Base-by-base conservation (phyloP, 2,329 filamentous ascomycete genomes). In the Apiospora marii region DNA sequence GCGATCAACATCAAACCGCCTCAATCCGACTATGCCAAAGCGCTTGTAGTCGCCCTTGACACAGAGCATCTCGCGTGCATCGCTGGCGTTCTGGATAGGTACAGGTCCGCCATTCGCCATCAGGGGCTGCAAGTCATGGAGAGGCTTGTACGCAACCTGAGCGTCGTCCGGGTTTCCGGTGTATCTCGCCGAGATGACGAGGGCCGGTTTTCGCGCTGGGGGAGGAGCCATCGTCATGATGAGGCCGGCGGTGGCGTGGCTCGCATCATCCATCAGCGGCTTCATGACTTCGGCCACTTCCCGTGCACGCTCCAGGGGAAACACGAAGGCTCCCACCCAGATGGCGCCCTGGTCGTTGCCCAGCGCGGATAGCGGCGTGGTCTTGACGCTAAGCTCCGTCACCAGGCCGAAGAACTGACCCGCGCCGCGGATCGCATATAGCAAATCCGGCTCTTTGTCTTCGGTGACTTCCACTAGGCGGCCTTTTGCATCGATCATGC, bases 361-460 rank as follows among this genome's bases (percentile, higher is more conserved):
- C 1, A 80, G 75, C 37, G 74, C 72, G 8, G 72, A 44, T 19
- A 80, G 43, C 13, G 76, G 76, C 64, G 76, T 73, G 8, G 75
- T 71, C 48, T 75, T 75, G 64, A 81, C 72, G 8, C 74, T 77
- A 12, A 83, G 75, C 37, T 77, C 53, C 0, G 79, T 81, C 0
- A 79, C 76, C 19, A 84, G 74, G 7, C 81, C 81, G 53, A 84
- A 83, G 70, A 78, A 79, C 27, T 82, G 80, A 8, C 77, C 80
- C 1, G 81, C 81, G 13, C 81, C 81, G 27, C 80, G 74, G 70
- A 83, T 78, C 2, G 79, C 81, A 37, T 76, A 83, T 41, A 81
- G 79, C 1, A 83, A 69, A 10, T 81, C 78, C 1, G 79, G 75
- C 43, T 79, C 71, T 10, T 58, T 46, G 10, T 75, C 76, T 43